Base-by-base conservation (phyloP, 2,329 filamentous ascomycete genomes). In the Claviceps quebecensis region DNA sequence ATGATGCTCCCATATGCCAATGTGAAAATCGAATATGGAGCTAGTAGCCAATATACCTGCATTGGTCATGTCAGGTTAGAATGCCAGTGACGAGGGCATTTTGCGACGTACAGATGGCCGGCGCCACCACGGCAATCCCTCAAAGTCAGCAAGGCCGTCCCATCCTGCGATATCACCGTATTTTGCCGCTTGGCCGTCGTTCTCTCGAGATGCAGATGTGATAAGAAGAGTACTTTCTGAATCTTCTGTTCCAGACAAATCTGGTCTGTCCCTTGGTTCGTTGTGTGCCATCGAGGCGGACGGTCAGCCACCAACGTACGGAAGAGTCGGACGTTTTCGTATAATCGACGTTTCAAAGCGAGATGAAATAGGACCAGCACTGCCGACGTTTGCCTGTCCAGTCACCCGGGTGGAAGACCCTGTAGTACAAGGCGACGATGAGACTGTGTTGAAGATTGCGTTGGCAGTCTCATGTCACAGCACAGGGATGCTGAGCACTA, bases 1-100 rank as follows among this genome's bases (percentile, higher is more conserved):
- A 93, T 73, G 6, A 87, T 78, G 52, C 87, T 88, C 36, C 91
- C 93, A 65, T 93, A 91, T 0, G 90, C 89, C 50, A 94, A 72
- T 0, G 88, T 87, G 63, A 88, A 91, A 45, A 95, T 67, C 52
- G 86, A 74, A 66, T 90, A 93, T 0, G 89, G 86, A 0, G 78
- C 80, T 7, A 97, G 66, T 4, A 97, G 74, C 87, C 89, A 97
- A 66, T 76, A 87, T 49, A 94, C 79, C 86, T 87, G 54, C 37
- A 47, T 29, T 19, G 53, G 8, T 5, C 19, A 45, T 49, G 56
- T 67, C 56, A 65, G 48, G 36, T 37, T 4, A 16, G 17, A n/a
- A 43, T 36, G 39, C 29, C 22, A 23, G 51, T 53, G 29, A 22
- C 16, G 48, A 46, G 51, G 16, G 17, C 45, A 48, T 55, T 75